Percentiles rank a stretch among this genome's conserved stretches.
These are phyloP conservation scores for Lasiosphaeria ovina DNA, from an alignment of 495 filamentous ascomycete genomes.

Conservation along the genomic window DNA sequence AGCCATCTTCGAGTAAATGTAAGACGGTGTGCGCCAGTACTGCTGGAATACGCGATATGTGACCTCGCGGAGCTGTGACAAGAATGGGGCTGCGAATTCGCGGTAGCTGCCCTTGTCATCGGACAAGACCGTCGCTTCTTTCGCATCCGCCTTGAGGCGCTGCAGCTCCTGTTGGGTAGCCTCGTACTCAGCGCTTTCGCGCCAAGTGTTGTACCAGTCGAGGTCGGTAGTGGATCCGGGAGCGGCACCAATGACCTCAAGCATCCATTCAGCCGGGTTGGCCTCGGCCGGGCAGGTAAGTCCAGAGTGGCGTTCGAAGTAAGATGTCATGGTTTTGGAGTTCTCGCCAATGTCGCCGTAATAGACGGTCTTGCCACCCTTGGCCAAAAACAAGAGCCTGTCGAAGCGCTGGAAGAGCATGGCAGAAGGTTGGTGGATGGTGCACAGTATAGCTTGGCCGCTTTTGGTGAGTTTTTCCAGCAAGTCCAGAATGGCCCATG, in stretches of 20 bases:
- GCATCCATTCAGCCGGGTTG: constrained; percentile 97
- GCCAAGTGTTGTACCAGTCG: constrained; percentile 85
- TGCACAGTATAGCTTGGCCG: constrained; percentile 86
- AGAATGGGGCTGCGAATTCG: constrained; percentile 58
- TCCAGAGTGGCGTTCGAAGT: constrained; percentile 81
- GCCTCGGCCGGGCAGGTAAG: constrained; percentile 68
- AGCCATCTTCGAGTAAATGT: constrained; percentile 71
- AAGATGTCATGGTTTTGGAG: constrained; percentile 66
- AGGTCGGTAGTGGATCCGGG: constrained; percentile 72
- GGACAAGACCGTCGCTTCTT: constrained; percentile 37
- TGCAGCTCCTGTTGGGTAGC: constrained; percentile 68
- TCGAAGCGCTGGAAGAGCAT: constrained; percentile 93
- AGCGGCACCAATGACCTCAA: constrained; percentile 88
- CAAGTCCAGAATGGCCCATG: constrained; percentile 78
- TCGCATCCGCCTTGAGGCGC: constrained; percentile 60
- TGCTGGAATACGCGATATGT: constrained; percentile 73
- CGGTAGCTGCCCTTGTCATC: constrained; percentile 41
- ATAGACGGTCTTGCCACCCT: constrained; percentile 82
- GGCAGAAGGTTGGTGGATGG: constrained; percentile 90
- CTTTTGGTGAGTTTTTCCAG: constrained; percentile 78
- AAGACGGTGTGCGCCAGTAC: constrained; percentile 85
- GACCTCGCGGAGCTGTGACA: constrained; percentile 52
- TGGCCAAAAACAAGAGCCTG: constrained; percentile 75
- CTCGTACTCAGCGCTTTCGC: constrained; percentile 67
- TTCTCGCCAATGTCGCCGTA: constrained; percentile 86